Evolutionary conservation across 1,284 basidiomycete genomes (phyloP).

Genomic region (Trametes pubescens): DNA sequence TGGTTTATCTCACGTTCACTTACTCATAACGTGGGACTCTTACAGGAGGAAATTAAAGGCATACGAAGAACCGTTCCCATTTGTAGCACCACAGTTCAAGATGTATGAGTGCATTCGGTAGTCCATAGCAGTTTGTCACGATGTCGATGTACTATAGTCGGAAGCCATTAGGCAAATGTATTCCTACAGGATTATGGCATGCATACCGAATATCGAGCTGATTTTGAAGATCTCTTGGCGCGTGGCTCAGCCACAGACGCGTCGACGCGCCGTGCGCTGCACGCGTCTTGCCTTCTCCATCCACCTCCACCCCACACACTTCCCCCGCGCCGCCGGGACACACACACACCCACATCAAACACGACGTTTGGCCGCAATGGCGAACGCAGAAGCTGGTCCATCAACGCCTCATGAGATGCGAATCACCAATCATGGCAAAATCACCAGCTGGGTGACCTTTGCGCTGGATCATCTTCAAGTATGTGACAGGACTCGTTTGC

Average conservation of each 20-base stretch:
- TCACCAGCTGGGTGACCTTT: constrained; percentile 66
- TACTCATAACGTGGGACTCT: background rate
- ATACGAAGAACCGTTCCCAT: constrained; percentile 75
- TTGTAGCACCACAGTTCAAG: constrained; percentile 69
- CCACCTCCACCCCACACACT: too few species aligned
- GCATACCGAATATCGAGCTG: background rate
- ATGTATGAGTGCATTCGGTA: constrained; percentile 83
- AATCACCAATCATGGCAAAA: constrained; percentile 71
- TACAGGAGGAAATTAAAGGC: constrained; percentile 46
- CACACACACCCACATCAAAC: background rate
- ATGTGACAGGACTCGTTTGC: constrained; percentile 24
- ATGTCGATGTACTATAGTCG: background rate
- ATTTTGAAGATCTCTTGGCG: background rate
- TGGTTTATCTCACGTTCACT: too few species aligned
- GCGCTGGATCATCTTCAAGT: constrained; percentile 72
- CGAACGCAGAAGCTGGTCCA: constrained; percentile 16
- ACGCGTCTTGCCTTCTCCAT: background rate
- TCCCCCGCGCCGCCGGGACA: background rate
- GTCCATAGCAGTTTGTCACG: background rate
- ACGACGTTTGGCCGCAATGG: constrained; percentile 1
- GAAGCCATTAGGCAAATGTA: background rate
- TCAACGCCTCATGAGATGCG: constrained; percentile 52
- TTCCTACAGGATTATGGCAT: background rate
- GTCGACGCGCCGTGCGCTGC: constrained; percentile 5
- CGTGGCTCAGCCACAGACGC: constrained; percentile 19